Base-by-base conservation (phyloP, 2,329 filamentous ascomycete genomes). In the Acrodontium crateriforme region DNA sequence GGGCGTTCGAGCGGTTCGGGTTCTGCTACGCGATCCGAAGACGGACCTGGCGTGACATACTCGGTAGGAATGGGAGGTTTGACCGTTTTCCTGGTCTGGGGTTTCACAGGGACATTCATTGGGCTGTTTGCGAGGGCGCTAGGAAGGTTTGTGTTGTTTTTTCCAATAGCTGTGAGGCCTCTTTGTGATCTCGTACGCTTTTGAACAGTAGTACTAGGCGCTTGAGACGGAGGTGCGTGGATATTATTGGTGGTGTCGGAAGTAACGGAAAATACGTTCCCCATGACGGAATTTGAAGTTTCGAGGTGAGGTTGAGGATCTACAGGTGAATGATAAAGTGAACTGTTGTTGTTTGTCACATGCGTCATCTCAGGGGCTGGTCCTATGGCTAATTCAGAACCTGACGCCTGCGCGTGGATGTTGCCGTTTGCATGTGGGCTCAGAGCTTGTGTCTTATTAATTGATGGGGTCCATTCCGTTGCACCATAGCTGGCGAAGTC, bases 401-500 rank as follows among this genome's bases (percentile, higher is more conserved):
- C 17, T 10, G 12, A 4, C 15, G 9, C 12, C 16, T n/a, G 22
- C 6, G 11, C 12, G 13, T 13, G 9, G 6, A 2, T 7, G 21
- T 16, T 6, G 20, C 29, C 9, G 12, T 26, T 13, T 18, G 24
- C 1, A 26, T 20, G 10, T 20, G 15, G 9, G 14, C 18, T 20
- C 16, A 6, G 13, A 24, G 10, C 19, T 19, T 14, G 14, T 23
- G 17, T 24, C 23, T 9, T 19, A 9, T 26, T 9, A 18, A 26
- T 16, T 13, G 18, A 18, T 17, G 33, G 25, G 27, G 25, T 29
- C 39, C 29, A 38, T 25, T 38, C 40, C 4, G 21, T 22, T 7
- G 25, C 22, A 7, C 27, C 30, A 25, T 47, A 48, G 23, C 34
- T 34, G 9, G 27, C 31, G 34, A 34, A 45, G 27, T 32, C 31